Evolutionary conservation across 768 basidiomycete species (phyloP), one percentile per base, ranked within the genome.

Genomic region (Podaxis sp.): DNA sequence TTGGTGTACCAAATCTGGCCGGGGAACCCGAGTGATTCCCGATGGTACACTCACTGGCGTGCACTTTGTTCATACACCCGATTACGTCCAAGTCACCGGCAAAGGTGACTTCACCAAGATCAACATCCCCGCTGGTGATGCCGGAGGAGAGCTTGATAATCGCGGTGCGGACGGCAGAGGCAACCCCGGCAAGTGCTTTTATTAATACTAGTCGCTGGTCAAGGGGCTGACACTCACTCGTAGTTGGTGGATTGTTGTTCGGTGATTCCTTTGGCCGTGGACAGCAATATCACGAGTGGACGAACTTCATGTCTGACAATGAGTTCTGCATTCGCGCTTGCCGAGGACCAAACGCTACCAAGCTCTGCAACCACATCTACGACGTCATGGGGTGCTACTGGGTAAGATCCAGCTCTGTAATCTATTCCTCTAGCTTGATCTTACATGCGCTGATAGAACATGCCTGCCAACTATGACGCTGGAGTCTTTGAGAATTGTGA

Each of bases 221-320:
- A 55, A 63, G n/a, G 44, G 77, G 75, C 77, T 63, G 28, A 60
- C 41, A 26, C 44, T 51, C n/a, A 56, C 56, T 70, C 52, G 7
- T 62, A 82, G 88, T 90, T 30, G 91, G 91, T 66, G 90, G 86
- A 40, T 75, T 93, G 11, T 68, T 91, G 33, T 93, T 85, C 73
- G 86, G 89, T 1, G 87, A 83, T 67, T 77, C 76, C 8, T 90
- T 87, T 69, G 82, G 84, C 20, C 65, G 67, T 7, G 70, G 63
- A 20, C 70, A 70, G 41, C 77, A 93, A 72, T 82, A 89, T 71
- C 88, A 90, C 67, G 89, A 93, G 71, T 95, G 94, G 93, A 93
- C 90, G 50, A 85, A 82, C 73, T 94, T 93, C 77, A 87, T 93
- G 67, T 91, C 90, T 22, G 83, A 83, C 33, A 71, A 65, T 49